Conservation (phyloP, 306 rosid genomes). For the Ammopiptanthus mongolicus region DNA sequence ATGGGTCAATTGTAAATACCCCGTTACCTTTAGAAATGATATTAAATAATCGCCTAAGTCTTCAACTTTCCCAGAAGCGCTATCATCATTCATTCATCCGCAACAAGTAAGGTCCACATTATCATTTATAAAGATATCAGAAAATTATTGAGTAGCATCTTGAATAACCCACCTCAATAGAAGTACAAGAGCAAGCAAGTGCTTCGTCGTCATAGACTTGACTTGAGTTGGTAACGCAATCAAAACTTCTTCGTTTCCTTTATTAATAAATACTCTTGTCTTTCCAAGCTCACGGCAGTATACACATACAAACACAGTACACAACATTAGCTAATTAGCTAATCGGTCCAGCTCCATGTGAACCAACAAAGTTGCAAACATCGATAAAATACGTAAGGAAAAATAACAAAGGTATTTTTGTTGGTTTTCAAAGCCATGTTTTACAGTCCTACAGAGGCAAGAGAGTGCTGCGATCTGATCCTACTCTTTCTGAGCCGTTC, state of each 20-base stretch:
- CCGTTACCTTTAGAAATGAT: no score
- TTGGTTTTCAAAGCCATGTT: constrained; percentile 16
- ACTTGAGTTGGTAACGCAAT: not conserved
- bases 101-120: not conserved
- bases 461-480: constrained; percentile 59
- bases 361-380: not conserved
- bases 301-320: constrained; percentile 43
- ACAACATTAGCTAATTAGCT: constrained; percentile 27
- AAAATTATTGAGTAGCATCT: not conserved
- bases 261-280: constrained; percentile 10
- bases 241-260: constrained; percentile 22
- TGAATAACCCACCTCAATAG: not conserved
- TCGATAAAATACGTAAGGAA: constrained; percentile 2
- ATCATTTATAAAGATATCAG: not conserved
- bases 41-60: no score
- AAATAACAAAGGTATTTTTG: constrained; percentile 20
- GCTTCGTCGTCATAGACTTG: not conserved
- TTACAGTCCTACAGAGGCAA: constrained; percentile 35
- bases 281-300: constrained; percentile 34
- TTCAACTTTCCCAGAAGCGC: no score
- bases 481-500: constrained; percentile 88
- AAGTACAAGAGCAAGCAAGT: not conserved
- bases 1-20: no score
- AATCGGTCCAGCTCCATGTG: not conserved
- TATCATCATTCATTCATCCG: not conserved